phyloP scores from a whole-genome alignment of 2,329 filamentous ascomycete genomes.

The Trematosphaeria pertusa region DNA sequence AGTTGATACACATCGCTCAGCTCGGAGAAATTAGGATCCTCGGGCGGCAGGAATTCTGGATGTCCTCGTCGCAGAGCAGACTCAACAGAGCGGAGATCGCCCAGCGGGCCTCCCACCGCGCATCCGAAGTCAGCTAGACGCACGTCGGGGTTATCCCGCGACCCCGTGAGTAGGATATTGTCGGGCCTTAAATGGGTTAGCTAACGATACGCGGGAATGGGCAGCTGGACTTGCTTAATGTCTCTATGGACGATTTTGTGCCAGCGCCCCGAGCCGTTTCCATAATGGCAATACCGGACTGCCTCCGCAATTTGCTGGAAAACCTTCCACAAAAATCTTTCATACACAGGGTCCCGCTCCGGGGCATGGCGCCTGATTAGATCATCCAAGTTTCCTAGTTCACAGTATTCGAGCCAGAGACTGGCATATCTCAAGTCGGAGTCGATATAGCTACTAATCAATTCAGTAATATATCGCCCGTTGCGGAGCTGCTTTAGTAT shows the following conservation, averaged over 20 bases:
- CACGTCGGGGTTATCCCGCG: neutral
- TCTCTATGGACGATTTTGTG: neutral
- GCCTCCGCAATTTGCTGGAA: constrained; percentile 2
- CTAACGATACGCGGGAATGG: too few species aligned
- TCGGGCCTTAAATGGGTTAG: neutral
- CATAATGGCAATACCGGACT: constrained; percentile 2
- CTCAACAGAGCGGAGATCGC: neutral
- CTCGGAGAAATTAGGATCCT: neutral
- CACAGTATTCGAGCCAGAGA: constrained; percentile 3
- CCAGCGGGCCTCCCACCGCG: neutral
- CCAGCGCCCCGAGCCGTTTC: neutral
- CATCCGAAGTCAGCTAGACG: neutral
- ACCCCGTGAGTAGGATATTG: neutral
- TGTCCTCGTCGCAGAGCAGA: too few species aligned
- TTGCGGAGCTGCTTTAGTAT: neutral
- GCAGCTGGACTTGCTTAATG: too few species aligned
- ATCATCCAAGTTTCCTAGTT: neutral
- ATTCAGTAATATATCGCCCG: neutral
- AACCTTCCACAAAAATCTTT: constrained; percentile 1
- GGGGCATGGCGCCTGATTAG: constrained; percentile 1
- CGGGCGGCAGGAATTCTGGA: neutral
- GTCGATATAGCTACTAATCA: neutral
- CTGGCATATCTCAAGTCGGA: neutral
- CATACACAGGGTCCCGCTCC: neutral
- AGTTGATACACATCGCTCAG: neutral